Evolutionary conservation across 73 alveolate genomes (phyloP), one percentile per base, ranked within the genome.

Genomic region (Stentor coeruleus): DNA sequence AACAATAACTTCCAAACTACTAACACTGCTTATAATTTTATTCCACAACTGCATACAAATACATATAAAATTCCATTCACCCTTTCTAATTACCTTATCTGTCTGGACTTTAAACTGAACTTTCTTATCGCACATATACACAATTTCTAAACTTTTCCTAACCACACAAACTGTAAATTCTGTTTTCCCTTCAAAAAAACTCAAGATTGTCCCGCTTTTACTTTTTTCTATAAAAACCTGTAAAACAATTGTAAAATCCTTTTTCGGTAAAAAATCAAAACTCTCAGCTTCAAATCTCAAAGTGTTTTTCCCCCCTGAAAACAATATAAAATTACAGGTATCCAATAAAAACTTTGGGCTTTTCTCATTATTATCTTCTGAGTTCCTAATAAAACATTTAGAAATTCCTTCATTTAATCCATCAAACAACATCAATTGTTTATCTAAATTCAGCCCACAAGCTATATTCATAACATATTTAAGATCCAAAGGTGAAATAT

Each of bases 191-290:
- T 66, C 79, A 66, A 40, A 66, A 66, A 66, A 66, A 1, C 33
- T 40, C 0, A 1, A 20, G 11, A 66, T 66, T 28, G 49, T 28
- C n/a, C 40, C n/a, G 36, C 33, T 33, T 20, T 37, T 40, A 2
- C 79, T 11, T 20, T 20, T 66, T 26, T 20, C 49, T 20, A 20
- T 66, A 40, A 66, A 2, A 2, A 66, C 37, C 79, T 40, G 33
- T 28, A 40, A 66, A 31, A 66, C 11, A 33, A 66, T 20, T 37
- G 49, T 66, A 33, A 66, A 66, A 28, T 66, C 79, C 11, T 66
- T 66, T 66, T 66, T 66, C n/a, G 41, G 79, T 66, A 31, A 20
- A 66, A 66, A 66, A 33, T 49, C 66, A 20, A 49, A 49, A 49
- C 20, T 20, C 6, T 20, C 20, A 11, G 66, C 6, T 11, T 11